These are phyloP conservation scores for Capsaspora owczarzaki DNA, from an alignment of 78 protist genomes.

Conservation along the genomic window DNA sequence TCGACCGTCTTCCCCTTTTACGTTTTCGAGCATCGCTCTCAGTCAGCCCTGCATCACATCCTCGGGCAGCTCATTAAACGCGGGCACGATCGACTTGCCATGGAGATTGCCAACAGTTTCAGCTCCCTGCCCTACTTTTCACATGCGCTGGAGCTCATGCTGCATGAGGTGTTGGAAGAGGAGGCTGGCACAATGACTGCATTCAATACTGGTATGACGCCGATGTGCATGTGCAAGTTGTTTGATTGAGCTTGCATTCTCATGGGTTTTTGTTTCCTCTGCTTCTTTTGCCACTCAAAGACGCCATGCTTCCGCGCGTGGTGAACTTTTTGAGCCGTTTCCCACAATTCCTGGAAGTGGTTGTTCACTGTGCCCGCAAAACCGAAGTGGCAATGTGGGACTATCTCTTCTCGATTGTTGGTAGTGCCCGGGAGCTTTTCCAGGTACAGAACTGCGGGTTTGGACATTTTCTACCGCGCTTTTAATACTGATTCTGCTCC, in stretches of 20 bases:
- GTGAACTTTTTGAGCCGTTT: conserved; percentile 6
- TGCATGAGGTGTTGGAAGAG: conserved; percentile 32
- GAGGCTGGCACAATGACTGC: conserved; percentile 6
- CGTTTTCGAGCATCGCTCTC: conserved; percentile 4
- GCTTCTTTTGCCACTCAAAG: not conserved
- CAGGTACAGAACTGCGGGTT: not conserved
- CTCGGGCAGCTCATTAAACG: not conserved
- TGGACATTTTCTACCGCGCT: not conserved
- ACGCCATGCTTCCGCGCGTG: conserved; percentile 19
- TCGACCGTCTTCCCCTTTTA: not conserved
- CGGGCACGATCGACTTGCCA: not conserved
- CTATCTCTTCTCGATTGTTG: conserved; percentile 20
- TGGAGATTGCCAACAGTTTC: not conserved
- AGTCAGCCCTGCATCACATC: conserved; percentile 2
- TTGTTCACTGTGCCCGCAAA: conserved; percentile 43
- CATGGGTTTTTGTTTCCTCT: not conserved
- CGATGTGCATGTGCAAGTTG: not conserved
- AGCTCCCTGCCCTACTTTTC: conserved; percentile 15
- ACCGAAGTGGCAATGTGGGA: conserved; percentile 29
- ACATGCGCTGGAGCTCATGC: conserved; percentile 29
- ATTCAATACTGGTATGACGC: not conserved
- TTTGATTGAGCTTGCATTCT: not conserved
- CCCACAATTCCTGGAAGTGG: conserved; percentile 17
- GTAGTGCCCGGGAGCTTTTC: conserved; percentile 7
- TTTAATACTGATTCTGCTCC: not conserved